Evolutionary conservation across 2,329 filamentous ascomycete species (phyloP).

Genomic region (Aureobasidium sp.): DNA sequence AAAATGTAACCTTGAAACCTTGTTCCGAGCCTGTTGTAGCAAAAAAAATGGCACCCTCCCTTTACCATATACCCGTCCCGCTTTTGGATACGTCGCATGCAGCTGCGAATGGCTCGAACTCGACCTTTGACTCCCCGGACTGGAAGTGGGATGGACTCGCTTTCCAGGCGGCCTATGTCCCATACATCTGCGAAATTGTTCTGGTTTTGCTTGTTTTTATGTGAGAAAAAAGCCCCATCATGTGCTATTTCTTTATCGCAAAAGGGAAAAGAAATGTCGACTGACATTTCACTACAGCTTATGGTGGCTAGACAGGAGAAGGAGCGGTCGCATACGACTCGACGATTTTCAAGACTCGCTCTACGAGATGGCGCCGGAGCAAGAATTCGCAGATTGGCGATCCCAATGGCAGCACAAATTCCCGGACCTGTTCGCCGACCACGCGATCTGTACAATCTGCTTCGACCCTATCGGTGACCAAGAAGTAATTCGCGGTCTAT

Average conservation of each 20-base stretch:
- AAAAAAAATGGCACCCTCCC: background rate
- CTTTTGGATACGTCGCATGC: background rate
- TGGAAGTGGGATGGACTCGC: background rate
- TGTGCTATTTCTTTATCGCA: no score
- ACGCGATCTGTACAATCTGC: slow-evolving; percentile 5
- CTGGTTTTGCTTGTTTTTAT: background rate
- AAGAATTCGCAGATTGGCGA: background rate
- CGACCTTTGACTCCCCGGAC: background rate
- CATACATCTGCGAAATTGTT: background rate
- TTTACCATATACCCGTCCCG: background rate
- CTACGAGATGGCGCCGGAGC: background rate
- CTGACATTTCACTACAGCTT: background rate
- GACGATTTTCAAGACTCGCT: background rate
- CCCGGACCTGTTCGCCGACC: background rate
- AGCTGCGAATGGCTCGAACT: background rate
- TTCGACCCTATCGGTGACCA: slow-evolving; percentile 7
- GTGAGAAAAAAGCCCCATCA: no score
- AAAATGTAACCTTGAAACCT: no score
- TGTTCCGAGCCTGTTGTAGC: no score
- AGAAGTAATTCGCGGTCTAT: background rate
- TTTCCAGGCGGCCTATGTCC: background rate
- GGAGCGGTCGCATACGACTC: no score
- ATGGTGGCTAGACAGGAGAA: background rate
- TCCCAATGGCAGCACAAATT: background rate
- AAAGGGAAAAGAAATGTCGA: background rate